Evolutionary conservation across 345 rosid species (phyloP).

Genomic region (thale cress (Arabidopsis thaliana)): DNA sequence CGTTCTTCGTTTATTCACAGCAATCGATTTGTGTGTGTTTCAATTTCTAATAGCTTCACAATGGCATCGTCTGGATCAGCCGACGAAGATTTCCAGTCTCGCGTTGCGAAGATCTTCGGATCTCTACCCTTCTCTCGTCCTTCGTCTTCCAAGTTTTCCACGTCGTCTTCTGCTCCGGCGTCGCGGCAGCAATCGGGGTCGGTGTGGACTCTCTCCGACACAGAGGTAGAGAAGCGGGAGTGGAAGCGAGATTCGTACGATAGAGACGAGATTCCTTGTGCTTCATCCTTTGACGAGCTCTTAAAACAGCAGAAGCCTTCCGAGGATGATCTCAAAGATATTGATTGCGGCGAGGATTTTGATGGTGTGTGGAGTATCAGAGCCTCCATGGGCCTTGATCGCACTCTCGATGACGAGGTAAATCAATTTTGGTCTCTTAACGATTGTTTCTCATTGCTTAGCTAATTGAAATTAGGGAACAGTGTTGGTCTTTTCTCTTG

Average conservation of each 20-base stretch:
- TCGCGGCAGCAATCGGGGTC: slow-evolving; percentile 34
- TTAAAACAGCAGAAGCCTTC: slow-evolving; percentile 39
- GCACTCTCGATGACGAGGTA: slow-evolving; percentile 85
- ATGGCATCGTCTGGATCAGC: slow-evolving; percentile 51
- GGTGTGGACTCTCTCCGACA: slow-evolving; percentile 55
- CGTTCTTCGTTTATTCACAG: not conserved
- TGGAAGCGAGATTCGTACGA: slow-evolving; percentile 49
- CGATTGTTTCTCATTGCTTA: not conserved
- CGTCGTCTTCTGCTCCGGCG: slow-evolving; percentile 38
- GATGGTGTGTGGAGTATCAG: slow-evolving; percentile 75
- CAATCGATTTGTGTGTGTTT: slow-evolving; percentile 18
- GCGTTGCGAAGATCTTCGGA: slow-evolving; percentile 64
- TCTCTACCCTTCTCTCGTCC: slow-evolving; percentile 56
- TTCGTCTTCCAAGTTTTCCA: slow-evolving; percentile 35
- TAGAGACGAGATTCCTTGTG: slow-evolving; percentile 59
- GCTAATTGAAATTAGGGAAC: not conserved
- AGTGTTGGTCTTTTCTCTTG: not conserved
- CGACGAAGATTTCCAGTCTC: slow-evolving; percentile 58
- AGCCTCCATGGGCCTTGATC: slow-evolving; percentile 76
- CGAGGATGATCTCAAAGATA: slow-evolving; percentile 41
- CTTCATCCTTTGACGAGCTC: slow-evolving; percentile 56
- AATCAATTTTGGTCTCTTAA: not conserved
- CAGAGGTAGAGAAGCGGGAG: slow-evolving; percentile 44
- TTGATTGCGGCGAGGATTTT: slow-evolving; percentile 36
- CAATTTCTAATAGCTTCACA: slow-evolving; percentile 16